Evolutionary conservation across 1,284 basidiomycete species (phyloP).

Genomic region (Hemileia vastatrix): DNA sequence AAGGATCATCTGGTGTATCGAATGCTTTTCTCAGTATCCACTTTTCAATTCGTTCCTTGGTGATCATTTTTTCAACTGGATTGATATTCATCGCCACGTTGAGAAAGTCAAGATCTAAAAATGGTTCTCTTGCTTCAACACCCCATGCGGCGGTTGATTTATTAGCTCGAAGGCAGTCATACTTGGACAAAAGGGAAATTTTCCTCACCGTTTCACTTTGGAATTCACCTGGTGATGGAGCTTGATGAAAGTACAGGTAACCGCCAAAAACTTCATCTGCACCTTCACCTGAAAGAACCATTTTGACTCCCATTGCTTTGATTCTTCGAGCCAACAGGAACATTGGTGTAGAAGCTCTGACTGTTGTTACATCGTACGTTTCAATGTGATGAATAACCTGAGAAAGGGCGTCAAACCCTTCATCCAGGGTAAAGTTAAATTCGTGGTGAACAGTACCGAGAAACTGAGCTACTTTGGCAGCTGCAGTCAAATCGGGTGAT

Average conservation of each 20-base stretch:
- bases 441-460: constrained; percentile 45
- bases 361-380: constrained; percentile 45
- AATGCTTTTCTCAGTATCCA: constrained; percentile 44
- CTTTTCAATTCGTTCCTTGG: constrained; percentile 45
- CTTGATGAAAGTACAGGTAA: constrained; percentile 45
- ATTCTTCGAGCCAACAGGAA: constrained; percentile 44
- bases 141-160: constrained; percentile 45
- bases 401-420: constrained; percentile 43
- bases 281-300: constrained; percentile 43
- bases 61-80: constrained; percentile 38
- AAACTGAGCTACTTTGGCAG: constrained; percentile 40
- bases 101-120: constrained; percentile 43
- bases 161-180: constrained; percentile 44
- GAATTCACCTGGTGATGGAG: constrained; percentile 45
- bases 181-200: constrained; percentile 44
- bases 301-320: constrained; percentile 45
- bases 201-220: constrained; percentile 38
- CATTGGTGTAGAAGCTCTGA: constrained; percentile 44
- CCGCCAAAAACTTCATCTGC: constrained; percentile 44
- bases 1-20: constrained; percentile 41
- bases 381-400: constrained; percentile 45
- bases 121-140: constrained; percentile 43
- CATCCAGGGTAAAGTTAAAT: constrained; percentile 44
- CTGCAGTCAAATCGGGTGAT: constrained; percentile 42
- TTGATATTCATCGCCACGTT: constrained; percentile 42